These are phyloP conservation scores for Wickerhamiella occidentalis DNA, from an alignment of 805 yeast species.

Conservation along the genomic window DNA sequence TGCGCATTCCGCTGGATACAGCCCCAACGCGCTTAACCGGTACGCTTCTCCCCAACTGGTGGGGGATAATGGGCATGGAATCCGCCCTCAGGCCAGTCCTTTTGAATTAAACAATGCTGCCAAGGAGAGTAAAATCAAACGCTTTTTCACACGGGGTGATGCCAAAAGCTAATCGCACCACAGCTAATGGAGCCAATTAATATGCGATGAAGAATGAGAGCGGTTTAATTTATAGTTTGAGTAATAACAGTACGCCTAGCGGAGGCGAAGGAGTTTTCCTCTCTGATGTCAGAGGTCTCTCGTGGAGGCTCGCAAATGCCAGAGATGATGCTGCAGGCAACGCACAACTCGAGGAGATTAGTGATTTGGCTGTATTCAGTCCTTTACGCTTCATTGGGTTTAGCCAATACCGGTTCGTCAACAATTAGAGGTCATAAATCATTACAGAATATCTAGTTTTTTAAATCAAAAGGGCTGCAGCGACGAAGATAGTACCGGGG, in stretches of 20 bases:
- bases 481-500: neutral
- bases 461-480: neutral
- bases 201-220: no score
- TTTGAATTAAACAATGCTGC: neutral
- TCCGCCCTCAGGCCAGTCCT: slow-evolving; percentile 11
- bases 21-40: neutral
- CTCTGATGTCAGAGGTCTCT: no score
- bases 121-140: slow-evolving; percentile 6
- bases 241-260: no score
- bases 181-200: no score
- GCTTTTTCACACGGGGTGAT: slow-evolving; percentile 1
- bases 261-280: no score
- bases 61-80: neutral
- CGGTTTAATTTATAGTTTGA: neutral
- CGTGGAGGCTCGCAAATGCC: no score
- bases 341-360: no score
- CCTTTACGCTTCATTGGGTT: no score
- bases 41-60: slow-evolving; percentile 7
- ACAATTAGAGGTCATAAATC: neutral
- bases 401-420: no score
- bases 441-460: neutral
- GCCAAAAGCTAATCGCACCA: no score
- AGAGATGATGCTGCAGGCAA: no score
- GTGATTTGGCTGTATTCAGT: no score
- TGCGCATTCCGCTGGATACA: slow-evolving; percentile 10